Base-by-base conservation (phyloP, 441 rosid genomes). In the Erodium moschatum region DNA sequence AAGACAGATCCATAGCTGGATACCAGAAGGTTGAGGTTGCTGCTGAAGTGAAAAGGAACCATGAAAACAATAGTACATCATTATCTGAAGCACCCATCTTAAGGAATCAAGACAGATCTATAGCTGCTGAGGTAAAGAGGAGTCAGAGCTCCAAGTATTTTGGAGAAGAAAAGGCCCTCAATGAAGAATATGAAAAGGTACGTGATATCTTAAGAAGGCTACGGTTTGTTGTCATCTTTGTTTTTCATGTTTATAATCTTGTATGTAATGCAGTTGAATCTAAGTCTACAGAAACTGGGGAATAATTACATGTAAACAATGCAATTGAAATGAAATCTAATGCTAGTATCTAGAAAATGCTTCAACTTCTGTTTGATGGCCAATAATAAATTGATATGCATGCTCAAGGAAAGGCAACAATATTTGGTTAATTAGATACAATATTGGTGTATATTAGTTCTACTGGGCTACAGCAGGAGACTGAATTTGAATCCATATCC, bases 71-170 rank as follows among this genome's bases (percentile, higher is more conserved):
- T 69, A 71, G 80, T 70, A 72, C 77, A 69, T 42, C 76, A 21
- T 74, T 90, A 73, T 82, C 97, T 63, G 99, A 94, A 81, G 58
- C 82, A 75, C 97, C 97, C 69, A 77, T 88, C 44, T 81, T 94
- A 54, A 85, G 97, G 81, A 85, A 88, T 74, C 85, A 85, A 42
- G 61, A 73, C 67, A 60, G 24, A 18, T 60, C 64, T 15, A 20
- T 60, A 60, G 64, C 29, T 40, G 44, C 44, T 40, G 44, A 40
- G 44, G 44, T 73, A 63, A 74, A 48, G 20, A 80, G 76, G 69
- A 69, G 69, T 64, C 82, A 76, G 76, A 69, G 72, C 42, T 76
- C 81, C 68, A 80, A 80, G 69, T 63, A 71, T 79, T 74, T 68
- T 29, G 72, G 67, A 72, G 71, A 70, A 33, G 73, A 82, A 42